Evolutionary conservation across 1,139 yeast species (phyloP).

Genomic region (Blastobotrys elegans): DNA sequence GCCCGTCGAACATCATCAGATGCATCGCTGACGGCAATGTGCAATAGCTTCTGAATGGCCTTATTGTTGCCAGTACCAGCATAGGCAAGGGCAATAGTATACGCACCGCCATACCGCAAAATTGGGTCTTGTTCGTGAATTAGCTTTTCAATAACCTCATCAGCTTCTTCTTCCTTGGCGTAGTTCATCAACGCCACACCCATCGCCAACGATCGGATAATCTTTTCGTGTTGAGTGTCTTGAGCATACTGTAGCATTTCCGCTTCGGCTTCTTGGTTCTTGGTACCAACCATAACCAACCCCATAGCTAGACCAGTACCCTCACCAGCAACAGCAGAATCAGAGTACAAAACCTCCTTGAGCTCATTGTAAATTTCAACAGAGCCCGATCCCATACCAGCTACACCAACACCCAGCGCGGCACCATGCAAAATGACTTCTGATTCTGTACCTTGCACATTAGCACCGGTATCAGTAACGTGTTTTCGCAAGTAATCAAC

Average conservation of each 20-base stretch:
- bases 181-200: conserved; percentile 85
- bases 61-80: conserved; percentile 92
- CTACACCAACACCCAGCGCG: conserved; percentile 90
- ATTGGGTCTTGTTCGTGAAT: conserved; percentile 74
- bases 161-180: conserved; percentile 82
- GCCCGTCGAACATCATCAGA: conserved; percentile 96
- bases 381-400: conserved; percentile 90
- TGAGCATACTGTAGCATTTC: conserved; percentile 92
- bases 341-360: conserved; percentile 79
- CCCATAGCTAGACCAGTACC: conserved; percentile 98
- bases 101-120: conserved; percentile 94
- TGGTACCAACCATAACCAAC: conserved; percentile 92
- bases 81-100: conserved; percentile 89
- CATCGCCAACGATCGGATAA: conserved; percentile 83
- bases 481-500: conserved; percentile 73
- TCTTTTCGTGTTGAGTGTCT: conserved; percentile 94
- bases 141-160: conserved; percentile 60
- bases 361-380: conserved; percentile 74
- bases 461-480: conserved; percentile 55
- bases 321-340: conserved; percentile 91
- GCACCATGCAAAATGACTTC: conserved; percentile 96
- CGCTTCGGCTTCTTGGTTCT: conserved; percentile 60
- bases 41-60: conserved; percentile 82
- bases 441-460: conserved; percentile 61
- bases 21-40: conserved; percentile 94